Evolutionary conservation across 1,284 basidiomycete genomes (phyloP).

Genomic region (Phellopilus nigrolimitatus): DNA sequence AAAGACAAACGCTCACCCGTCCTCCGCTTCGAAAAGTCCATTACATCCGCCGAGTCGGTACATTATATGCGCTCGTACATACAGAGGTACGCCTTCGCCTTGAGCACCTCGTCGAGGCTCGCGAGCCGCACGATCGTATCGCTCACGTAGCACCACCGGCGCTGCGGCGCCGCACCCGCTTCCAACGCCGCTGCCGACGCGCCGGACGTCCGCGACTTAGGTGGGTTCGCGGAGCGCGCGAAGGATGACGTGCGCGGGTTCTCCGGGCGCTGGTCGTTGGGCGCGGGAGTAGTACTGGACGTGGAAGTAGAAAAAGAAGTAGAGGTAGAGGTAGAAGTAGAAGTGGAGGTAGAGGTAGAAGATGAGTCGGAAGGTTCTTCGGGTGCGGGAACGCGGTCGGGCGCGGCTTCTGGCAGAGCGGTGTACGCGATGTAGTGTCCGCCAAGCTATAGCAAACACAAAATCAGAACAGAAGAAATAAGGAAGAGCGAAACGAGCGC

Average conservation of each 20-base stretch:
- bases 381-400: not conserved
- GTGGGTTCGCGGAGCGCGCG: slow-evolving; percentile 1
- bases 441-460: slow-evolving; percentile 51
- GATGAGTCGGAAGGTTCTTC: slow-evolving; percentile 2
- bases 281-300: slow-evolving; percentile 10
- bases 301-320: slow-evolving; percentile 21
- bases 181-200: too few species aligned
- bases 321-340: slow-evolving; percentile 16
- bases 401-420: slow-evolving; percentile 42
- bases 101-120: slow-evolving; percentile 82
- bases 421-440: slow-evolving; percentile 85
- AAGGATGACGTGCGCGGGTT: slow-evolving; percentile 23
- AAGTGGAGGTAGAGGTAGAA: not conserved
- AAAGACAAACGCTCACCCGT: not conserved
- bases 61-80: slow-evolving; percentile 70
- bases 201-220: slow-evolving; percentile 24
- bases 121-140: slow-evolving; percentile 77
- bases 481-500: slow-evolving; percentile 13
- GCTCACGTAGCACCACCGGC: slow-evolving; percentile 90
- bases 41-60: not conserved
- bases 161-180: too few species aligned
- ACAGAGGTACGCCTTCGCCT: slow-evolving; percentile 87
- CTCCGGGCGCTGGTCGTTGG: slow-evolving; percentile 10
- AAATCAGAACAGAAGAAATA: slow-evolving; percentile 7
- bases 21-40: not conserved